Evolutionary conservation across 768 basidiomycete genomes (phyloP), one percentile per base, ranked within the genome.

Genomic region (Boletus vermiculosoides): DNA sequence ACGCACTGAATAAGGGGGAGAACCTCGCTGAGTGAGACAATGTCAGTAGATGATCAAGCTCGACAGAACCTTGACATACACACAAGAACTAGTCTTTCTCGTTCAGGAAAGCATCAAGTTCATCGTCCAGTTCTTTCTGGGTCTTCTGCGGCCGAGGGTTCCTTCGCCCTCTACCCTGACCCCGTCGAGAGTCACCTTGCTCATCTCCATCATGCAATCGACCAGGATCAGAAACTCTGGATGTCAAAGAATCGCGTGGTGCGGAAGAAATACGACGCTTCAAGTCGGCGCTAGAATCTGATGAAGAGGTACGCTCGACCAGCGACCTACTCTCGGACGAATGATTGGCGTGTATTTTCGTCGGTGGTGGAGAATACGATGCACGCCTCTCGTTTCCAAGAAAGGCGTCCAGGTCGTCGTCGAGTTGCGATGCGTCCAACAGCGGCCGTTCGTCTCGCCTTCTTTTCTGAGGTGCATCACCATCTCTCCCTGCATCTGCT

Each of bases 71-170:
- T 4, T 16, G 30, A 59, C 61, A 54, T 39, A 63, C 58, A 54
- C 42, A 61, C 64, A 42, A n/a, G 15, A 45, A 49, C 68, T 63
- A 79, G 56, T 77, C 72, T 62, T 76, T 77, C 60, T 78, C 77
- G 28, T 82, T 83, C 60, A 90, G 69, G 71, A 92, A 92, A 16
- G 87, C 86, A 33, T 93, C 91, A 46, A 93, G 75, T 65, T 94
- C 91, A 48, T 86, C 89, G 60, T 94, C 91, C 37, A 94, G 76
- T 63, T 93, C 89, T 71, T 88, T 82, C 66, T 85, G 85, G 1
- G 83, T 88, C 71, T 83, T 84, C 56, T 69, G 78, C 23, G 78
- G 74, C 12, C 78, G 76, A 57, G 71, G 66, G 56, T 69, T 68
- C 56, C 76, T 76, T 44, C 80, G 74, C 39, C 74, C 71, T 54